Evolutionary conservation across 129 eudicot species (phyloP).

Genomic region (Flaveria linearis): DNA sequence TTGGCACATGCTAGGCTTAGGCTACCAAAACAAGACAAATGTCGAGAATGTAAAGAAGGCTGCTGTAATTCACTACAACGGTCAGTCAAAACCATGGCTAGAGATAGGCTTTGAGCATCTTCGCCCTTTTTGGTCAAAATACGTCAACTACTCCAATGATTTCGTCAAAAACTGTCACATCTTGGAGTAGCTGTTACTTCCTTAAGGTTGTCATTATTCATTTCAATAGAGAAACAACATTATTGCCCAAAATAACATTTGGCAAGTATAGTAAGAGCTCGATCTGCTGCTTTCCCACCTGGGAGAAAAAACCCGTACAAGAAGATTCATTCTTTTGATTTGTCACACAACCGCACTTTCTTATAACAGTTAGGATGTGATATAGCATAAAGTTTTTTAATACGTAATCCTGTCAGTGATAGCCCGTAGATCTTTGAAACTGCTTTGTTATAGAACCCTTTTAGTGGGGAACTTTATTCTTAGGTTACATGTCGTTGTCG

Average conservation of each 20-base stretch:
- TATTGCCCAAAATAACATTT: neutral
- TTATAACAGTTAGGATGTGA: conserved; percentile 28
- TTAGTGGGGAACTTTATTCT: conserved; percentile 38
- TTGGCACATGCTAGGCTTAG: conserved; percentile 98
- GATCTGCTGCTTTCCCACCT: too few relatives aligned
- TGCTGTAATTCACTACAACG: conserved; percentile 98
- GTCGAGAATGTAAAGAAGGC: conserved; percentile 73
- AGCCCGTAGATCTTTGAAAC: conserved; percentile 39
- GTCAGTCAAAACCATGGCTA: conserved; percentile 97
- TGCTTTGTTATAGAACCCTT: conserved; percentile 45
- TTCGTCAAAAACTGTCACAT: conserved; percentile 81
- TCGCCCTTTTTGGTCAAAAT: conserved; percentile 94
- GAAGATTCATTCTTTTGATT: conserved; percentile 24
- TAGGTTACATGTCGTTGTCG: conserved; percentile 36
- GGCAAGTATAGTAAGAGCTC: neutral
- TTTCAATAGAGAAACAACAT: neutral
- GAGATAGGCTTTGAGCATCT: conserved; percentile 95
- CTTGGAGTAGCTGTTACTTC: conserved; percentile 57
- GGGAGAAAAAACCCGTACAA: conserved; percentile 1
- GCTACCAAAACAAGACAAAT: conserved; percentile 76
- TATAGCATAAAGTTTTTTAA: conserved; percentile 27
- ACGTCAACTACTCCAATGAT: conserved; percentile 81
- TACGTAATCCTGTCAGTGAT: conserved; percentile 28
- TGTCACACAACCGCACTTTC: conserved; percentile 20
- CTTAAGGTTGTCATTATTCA: conserved; percentile 4